These are phyloP conservation scores for Lepidium africanum DNA, from an alignment of 345 rosid genomes.

Conservation along the genomic window DNA sequence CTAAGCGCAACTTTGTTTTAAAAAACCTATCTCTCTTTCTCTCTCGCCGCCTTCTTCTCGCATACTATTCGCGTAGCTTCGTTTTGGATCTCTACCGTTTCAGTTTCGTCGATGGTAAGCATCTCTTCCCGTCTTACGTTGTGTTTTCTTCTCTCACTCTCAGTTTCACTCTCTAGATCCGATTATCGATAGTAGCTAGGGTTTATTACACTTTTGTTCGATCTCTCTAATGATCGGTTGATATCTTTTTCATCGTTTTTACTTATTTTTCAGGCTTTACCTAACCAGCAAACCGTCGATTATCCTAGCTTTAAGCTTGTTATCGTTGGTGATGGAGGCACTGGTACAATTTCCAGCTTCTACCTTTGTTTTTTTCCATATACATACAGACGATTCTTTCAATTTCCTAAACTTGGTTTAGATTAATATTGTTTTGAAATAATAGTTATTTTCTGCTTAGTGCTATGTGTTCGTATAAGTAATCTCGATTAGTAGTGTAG, in stretches of 20 bases:
- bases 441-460: background rate
- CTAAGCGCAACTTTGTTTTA: constrained; percentile 18
- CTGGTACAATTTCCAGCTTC: constrained; percentile 39
- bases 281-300: constrained; percentile 60
- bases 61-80: background rate
- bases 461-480: background rate
- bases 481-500: background rate
- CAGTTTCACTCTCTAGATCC: background rate
- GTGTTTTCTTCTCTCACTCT: background rate
- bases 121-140: background rate
- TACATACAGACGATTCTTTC: background rate
- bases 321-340: constrained; percentile 91
- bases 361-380: background rate
- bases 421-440: background rate
- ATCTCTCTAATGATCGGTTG: constrained; percentile 8
- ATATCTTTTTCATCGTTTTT: background rate
- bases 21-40: constrained; percentile 6
- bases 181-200: background rate
- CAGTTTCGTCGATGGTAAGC: constrained; percentile 18
- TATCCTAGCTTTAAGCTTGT: constrained; percentile 93
- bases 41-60: constrained; percentile 14
- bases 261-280: constrained; percentile 51
- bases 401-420: background rate
- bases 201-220: background rate
- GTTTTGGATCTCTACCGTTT: background rate